These are phyloP conservation scores for Aspergillus spinulosporus DNA, from an alignment of 2,329 filamentous ascomycete species.

Conservation along the genomic window DNA sequence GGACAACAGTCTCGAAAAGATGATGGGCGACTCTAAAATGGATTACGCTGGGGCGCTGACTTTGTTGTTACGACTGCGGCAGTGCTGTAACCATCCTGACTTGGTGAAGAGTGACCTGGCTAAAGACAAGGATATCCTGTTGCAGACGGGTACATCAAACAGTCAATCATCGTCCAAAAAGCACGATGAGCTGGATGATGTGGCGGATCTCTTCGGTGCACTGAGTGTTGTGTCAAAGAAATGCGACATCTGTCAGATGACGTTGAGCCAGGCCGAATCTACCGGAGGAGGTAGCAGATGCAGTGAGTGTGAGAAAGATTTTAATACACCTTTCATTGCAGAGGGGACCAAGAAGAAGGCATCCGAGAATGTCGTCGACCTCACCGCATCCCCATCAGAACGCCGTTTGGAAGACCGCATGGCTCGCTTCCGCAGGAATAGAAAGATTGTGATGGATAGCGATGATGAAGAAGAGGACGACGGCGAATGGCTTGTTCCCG, in stretches of 20 bases:
- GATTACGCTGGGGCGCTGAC: slow-evolving; percentile 95
- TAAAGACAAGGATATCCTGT: slow-evolving; percentile 82
- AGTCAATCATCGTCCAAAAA: slow-evolving; percentile 54
- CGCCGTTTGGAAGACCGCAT: slow-evolving; percentile 22
- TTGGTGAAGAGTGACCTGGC: slow-evolving; percentile 81
- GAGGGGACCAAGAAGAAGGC: slow-evolving; percentile 46
- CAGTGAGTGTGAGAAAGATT: slow-evolving; percentile 70
- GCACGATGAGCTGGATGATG: slow-evolving; percentile 71
- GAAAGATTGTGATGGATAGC: slow-evolving; percentile 52
- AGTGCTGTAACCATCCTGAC: slow-evolving; percentile 92
- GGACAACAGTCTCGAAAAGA: slow-evolving; percentile 79
- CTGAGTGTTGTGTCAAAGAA: slow-evolving; percentile 75
- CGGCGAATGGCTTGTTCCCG: slow-evolving; percentile 77
- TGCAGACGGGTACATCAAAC: slow-evolving; percentile 57
- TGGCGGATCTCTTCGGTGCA: slow-evolving; percentile 83
- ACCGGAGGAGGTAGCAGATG: slow-evolving; percentile 61
- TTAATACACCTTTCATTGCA: slow-evolving; percentile 58
- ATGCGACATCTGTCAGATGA: slow-evolving; percentile 79
- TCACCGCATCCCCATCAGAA: slow-evolving; percentile 28
- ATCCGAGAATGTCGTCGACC: slow-evolving; percentile 39
- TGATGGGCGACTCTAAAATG: slow-evolving; percentile 77
- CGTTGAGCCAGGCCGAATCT: slow-evolving; percentile 60
- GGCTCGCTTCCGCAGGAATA: slow-evolving; percentile 38
- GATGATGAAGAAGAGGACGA: slow-evolving; percentile 64
- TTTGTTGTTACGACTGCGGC: slow-evolving; percentile 81